phyloP scores from a whole-genome alignment of 2,329 filamentous ascomycete species.

The Talaromyces verruculosus region DNA sequence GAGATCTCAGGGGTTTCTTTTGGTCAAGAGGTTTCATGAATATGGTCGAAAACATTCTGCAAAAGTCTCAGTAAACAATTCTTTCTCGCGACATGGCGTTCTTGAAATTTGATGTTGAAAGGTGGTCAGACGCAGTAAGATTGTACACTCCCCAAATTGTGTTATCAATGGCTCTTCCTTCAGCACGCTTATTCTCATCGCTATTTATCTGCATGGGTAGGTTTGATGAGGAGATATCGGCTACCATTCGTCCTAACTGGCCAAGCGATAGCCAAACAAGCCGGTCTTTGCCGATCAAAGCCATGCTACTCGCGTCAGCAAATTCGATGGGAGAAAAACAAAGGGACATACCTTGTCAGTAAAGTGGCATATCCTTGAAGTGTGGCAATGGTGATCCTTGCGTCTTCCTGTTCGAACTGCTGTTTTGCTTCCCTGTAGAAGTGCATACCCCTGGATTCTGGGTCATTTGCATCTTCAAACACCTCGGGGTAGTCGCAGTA shows the following conservation, averaged over 20 bases:
- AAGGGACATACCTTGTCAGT: conserved; percentile 30
- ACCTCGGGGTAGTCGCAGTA: conserved; percentile 32
- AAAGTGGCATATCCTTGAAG: conserved; percentile 35
- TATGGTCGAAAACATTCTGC: conserved; percentile 21
- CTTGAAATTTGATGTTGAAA: conserved; percentile 6
- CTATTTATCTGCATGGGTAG: conserved; percentile 18
- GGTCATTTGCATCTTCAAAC: conserved; percentile 25
- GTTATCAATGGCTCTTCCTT: conserved; percentile 19
- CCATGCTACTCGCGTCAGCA: conserved; percentile 27
- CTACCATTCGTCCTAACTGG: conserved; percentile 29
- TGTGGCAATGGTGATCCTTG: conserved; percentile 31
- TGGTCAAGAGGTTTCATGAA: conserved; percentile 22
- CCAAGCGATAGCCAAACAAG: conserved; percentile 32
- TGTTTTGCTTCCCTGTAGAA: conserved; percentile 39
- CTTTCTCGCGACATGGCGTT: neutral
- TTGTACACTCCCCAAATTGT: conserved; percentile 23
- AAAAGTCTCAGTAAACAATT: conserved; percentile 19
- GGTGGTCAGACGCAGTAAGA: conserved; percentile 22
- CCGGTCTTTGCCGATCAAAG: conserved; percentile 35
- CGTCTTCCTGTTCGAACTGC: conserved; percentile 33
- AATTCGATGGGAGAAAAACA: neutral
- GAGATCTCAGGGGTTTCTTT: conserved; percentile 18
- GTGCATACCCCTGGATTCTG: conserved; percentile 29
- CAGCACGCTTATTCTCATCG: conserved; percentile 25
- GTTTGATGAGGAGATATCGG: conserved; percentile 27